Evolutionary conservation across 768 basidiomycete genomes (phyloP), one percentile per base, ranked within the genome.

Genomic region (Rickenella mellea): DNA sequence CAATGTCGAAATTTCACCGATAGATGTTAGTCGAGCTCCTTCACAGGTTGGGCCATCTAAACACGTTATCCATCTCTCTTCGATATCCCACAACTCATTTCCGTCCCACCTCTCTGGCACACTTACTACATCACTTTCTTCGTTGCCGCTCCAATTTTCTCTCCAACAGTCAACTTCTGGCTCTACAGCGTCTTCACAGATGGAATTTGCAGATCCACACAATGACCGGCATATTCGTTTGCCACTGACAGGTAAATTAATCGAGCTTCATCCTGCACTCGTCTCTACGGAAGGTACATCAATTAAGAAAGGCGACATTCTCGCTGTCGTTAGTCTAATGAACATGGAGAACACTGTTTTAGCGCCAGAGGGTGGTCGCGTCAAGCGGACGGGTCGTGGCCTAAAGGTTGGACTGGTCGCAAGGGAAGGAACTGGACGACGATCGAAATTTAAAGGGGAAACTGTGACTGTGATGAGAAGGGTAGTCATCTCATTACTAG

Each of bases 281-380:
- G 5, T 20, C 7, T 26, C 38, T 2, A 27, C 29, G 6, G 14
- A 20, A 4, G 32, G 15, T 8, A 19, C 14, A 5, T 9, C 20
- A 5, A 41, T 50, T 27, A 25, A 24, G 1, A 2, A 28, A 17
- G 49, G 49, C 21, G 49, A 45, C 12, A 12, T 40, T 15, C 17
- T 50, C 37, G 46, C 40, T 2, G 43, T 47, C 12, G 26, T 50
- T 5, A 44, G 36, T 17, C 43, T 45, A 17, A 50, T 50, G 49
- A 50, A 50, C 43, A 50, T 50, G 46, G 49, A 50, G 41, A 47
- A 19, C 20, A 43, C 45, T 5, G 41, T 50, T 7, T 40, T 14
- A n/a, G 40, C 46, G 6, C 36, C 43, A 4, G 8, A 10, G 20
- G 28, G 46, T 14, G 49, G 46, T 1, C 24, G 21, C 19, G 46